Evolutionary conservation across 331 rosid species (phyloP).

Genomic region (Rhamnella rubrinervis): DNA sequence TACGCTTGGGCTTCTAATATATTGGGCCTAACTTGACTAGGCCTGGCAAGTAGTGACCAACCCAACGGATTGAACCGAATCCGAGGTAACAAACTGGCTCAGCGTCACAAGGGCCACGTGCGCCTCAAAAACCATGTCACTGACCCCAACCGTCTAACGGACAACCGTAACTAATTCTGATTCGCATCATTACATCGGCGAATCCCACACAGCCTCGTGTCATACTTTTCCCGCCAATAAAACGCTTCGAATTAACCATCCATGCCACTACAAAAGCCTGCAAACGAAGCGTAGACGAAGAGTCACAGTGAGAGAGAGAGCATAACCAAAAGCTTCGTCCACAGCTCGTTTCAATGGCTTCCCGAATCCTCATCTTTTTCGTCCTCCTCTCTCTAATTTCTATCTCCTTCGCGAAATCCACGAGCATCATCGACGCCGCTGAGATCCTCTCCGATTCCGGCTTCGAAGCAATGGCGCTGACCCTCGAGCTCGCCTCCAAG

Average conservation of each 20-base stretch:
- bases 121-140: not conserved
- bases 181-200: not conserved
- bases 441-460: constrained; percentile 47
- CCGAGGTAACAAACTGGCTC: not conserved
- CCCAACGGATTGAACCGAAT: no score
- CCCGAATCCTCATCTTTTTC: constrained; percentile 17
- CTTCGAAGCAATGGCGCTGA: constrained; percentile 42
- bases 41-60: constrained; percentile 6
- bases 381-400: constrained; percentile 9
- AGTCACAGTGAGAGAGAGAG: not conserved
- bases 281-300: no score
- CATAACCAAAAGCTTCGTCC: not conserved
- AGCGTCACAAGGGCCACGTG: not conserved
- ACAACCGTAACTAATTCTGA: not conserved
- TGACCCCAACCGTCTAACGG: not conserved
- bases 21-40: not conserved
- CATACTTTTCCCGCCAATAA: constrained; percentile 21
- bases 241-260: not conserved
- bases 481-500: constrained; percentile 42
- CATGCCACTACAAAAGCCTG: not conserved
- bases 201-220: constrained; percentile 4
- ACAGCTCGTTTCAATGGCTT: constrained; percentile 14
- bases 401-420: constrained; percentile 9
- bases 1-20: no score
- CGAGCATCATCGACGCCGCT: constrained; percentile 34